Conservation (phyloP, 2,329 filamentous ascomycete genomes). For the Colletotrichum magnum region DNA sequence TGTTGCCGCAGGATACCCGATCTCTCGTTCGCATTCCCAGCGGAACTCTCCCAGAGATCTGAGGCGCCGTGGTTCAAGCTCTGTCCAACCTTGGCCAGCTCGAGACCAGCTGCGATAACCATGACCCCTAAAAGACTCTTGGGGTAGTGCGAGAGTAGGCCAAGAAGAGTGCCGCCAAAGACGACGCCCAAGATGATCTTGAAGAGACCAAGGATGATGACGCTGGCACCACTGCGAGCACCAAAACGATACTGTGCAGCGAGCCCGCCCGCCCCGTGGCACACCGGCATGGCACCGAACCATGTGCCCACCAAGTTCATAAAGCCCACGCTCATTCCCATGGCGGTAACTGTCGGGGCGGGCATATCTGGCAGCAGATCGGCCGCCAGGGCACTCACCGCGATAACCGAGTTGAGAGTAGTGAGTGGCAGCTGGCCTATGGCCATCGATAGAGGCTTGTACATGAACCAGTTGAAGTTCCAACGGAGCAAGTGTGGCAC, state of each 20-base stretch:
- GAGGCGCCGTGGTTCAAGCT: slow-evolving; percentile 81
- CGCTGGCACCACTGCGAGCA: slow-evolving; percentile 86
- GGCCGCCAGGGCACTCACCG: slow-evolving; percentile 82
- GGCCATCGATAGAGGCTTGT: slow-evolving; percentile 67
- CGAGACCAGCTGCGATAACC: slow-evolving; percentile 90
- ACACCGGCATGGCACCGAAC: slow-evolving; percentile 96
- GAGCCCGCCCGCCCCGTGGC: slow-evolving; percentile 91
- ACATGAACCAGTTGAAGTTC: slow-evolving; percentile 59
- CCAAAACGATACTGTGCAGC: slow-evolving; percentile 94
- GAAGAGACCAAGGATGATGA: slow-evolving; percentile 82
- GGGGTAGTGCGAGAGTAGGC: slow-evolving; percentile 80
- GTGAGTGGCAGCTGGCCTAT: slow-evolving; percentile 92
- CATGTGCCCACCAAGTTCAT: slow-evolving; percentile 91
- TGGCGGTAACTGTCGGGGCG: slow-evolving; percentile 78
- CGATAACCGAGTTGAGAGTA: slow-evolving; percentile 92
- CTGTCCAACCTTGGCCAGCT: slow-evolving; percentile 88
- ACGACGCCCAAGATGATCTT: slow-evolving; percentile 84
- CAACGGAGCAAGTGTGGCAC: slow-evolving; percentile 63
- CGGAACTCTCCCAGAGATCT: slow-evolving; percentile 71
- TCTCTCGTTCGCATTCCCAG: slow-evolving; percentile 55
- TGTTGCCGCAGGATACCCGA: slow-evolving; percentile 55
- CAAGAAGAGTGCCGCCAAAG: slow-evolving; percentile 81
- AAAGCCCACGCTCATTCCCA: slow-evolving; percentile 84
- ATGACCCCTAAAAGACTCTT: slow-evolving; percentile 85
- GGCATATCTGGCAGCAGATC: slow-evolving; percentile 81